Conservation (phyloP, 768 basidiomycete species). For the Psilocybe cyanescens region DNA sequence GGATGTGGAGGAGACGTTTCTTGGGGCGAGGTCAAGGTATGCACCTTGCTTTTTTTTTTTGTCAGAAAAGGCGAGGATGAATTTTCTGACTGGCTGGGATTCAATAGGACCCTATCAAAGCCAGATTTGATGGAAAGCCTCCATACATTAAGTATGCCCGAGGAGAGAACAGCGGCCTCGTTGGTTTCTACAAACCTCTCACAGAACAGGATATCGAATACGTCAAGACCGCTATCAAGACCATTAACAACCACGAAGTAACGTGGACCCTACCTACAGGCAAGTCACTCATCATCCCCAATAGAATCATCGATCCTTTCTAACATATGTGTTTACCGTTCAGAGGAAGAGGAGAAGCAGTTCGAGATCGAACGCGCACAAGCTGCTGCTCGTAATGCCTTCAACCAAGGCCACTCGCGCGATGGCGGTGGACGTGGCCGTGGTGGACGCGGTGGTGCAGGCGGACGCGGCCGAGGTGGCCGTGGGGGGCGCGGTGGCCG, state of each 20-base stretch:
- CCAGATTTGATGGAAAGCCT: slow-evolving; percentile 49
- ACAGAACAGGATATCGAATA: slow-evolving; percentile 74
- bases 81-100: not conserved
- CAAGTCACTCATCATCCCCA: slow-evolving; percentile 21
- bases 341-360: slow-evolving; percentile 73
- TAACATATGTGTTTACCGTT: slow-evolving; percentile 5
- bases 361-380: slow-evolving; percentile 80
- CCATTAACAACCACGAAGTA: slow-evolving; percentile 65
- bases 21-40: slow-evolving; percentile 56
- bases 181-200: slow-evolving; percentile 67
- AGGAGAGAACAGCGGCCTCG: slow-evolving; percentile 52
- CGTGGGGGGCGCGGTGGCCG: slow-evolving; percentile 44
- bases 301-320: not conserved
- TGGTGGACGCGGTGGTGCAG: slow-evolving; percentile 40
- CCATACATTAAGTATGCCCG: slow-evolving; percentile 56
- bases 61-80: not conserved
- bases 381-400: slow-evolving; percentile 60
- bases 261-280: slow-evolving; percentile 69
- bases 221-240: slow-evolving; percentile 68
- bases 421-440: slow-evolving; percentile 31
- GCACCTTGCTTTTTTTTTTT: slow-evolving; percentile 1
- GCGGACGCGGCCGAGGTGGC: slow-evolving; percentile 52
- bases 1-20: slow-evolving; percentile 55
- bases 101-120: slow-evolving; percentile 48
- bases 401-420: slow-evolving; percentile 34